Percentiles rank a stretch among this genome's conserved stretches.
Evolutionary conservation across 164 flowering plant species (phyloP).

Genomic region (Protea cynaroides): DNA sequence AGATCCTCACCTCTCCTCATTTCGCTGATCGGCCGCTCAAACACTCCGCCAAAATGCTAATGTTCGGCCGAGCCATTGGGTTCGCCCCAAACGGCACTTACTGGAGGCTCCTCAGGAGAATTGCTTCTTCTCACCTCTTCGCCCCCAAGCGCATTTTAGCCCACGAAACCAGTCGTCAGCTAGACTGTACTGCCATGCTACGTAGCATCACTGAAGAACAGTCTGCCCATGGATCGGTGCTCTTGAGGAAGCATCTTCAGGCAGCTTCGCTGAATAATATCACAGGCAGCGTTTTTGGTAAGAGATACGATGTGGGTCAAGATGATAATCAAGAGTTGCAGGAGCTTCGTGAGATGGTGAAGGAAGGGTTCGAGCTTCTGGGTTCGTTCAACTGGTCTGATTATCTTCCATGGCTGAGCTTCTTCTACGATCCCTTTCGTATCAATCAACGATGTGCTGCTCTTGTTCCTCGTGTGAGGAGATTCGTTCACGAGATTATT

Average conservation of each 20-base stretch:
- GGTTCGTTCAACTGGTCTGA: constrained; percentile 82
- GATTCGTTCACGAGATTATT: constrained; percentile 41
- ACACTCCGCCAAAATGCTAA: constrained; percentile 54
- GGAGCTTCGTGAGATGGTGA: constrained; percentile 47
- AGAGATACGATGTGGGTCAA: constrained; percentile 21
- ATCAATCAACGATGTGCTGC: constrained; percentile 33
- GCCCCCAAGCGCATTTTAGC: constrained; percentile 44
- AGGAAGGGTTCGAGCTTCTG: constrained; percentile 72
- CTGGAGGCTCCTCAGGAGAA: constrained; percentile 63
- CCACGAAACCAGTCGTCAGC: constrained; percentile 39
- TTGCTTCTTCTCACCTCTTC: constrained; percentile 63
- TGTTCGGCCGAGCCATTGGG: constrained; percentile 78
- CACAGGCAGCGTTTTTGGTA: constrained; percentile 67
- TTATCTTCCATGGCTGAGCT: constrained; percentile 51
- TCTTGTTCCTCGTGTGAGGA: constrained; percentile 54
- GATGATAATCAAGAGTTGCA: constrained; percentile 16
- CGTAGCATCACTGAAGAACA: constrained; percentile 25
- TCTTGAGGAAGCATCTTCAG: constrained; percentile 41
- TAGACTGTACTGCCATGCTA: constrained; percentile 41
- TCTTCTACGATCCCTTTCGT: constrained; percentile 42
- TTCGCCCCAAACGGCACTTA: constrained; percentile 68
- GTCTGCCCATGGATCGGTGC: constrained; percentile 22
- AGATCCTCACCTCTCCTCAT: constrained; percentile 48
- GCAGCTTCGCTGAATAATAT: constrained; percentile 54
- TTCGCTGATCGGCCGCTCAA: constrained; percentile 77